Base-by-base conservation (phyloP, 179 eudicot genomes). In the Gypsophila paniculata region DNA sequence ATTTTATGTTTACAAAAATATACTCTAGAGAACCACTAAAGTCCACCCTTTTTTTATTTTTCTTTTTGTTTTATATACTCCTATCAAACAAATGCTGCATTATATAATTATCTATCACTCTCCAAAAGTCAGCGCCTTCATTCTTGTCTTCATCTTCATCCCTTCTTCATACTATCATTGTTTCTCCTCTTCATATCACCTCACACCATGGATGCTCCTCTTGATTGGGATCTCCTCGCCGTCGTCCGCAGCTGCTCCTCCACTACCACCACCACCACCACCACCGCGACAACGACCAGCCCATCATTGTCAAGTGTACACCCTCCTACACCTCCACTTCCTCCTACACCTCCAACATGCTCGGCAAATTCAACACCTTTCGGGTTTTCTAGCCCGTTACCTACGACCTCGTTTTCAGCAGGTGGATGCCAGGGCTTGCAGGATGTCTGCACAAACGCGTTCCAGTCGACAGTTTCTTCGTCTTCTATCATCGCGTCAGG, bases 71-170 rank as follows among this genome's bases (percentile, higher is more conserved):
- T 42, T 6, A 42, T 42, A 42, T 42, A 42, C 46, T 6, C 1
- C 11, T 53, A 19, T 10, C 7, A 36, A 6, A 0, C 19, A 14
- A 5, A 0, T 11, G 13, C 44, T 55, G n/a, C 5, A 36, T 34
- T 54, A 10, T 26, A 26, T 25, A 13, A 22, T 11, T 25, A 14
- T 59, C 46, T 42, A 42, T 42, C 48, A 39, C 17, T 59, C 51
- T 69, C 75, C 70, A 81, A 77, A 81, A 81, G 81, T 81, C 84
- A 81, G 81, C 84, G 81, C 84, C 84, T 65, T 59, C 61, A 29
- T 44, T 11, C 52, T 64, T 58, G 17, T 71, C 54, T 9, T 19
- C 25, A 17, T 29, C 34, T 29, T 29, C 34, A 29, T 29, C n/a
- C n/a, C n/a, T n/a, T n/a, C 34, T 29, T 29, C 34, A 29, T 29